Base-by-base conservation (phyloP, 2,329 filamentous ascomycete genomes). In the Harringtonia aguacate region DNA sequence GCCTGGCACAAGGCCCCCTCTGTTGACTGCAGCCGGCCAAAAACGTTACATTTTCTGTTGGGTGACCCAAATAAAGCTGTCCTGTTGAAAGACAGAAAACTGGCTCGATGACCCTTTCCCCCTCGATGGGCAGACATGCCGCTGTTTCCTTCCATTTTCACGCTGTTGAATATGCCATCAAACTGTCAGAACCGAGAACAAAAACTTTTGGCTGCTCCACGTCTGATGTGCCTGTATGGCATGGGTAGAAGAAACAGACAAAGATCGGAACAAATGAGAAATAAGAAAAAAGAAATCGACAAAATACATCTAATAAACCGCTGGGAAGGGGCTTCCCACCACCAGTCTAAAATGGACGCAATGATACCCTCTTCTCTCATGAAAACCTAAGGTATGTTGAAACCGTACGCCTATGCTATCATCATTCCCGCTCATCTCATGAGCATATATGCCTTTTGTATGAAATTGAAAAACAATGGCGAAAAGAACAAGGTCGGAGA, bases 371-470 rank as follows among this genome's bases (percentile, higher is more conserved):
- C 17, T 39, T 21, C 39, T 41, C 30, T 34, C 22, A 18, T 34
- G 15, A 35, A 49, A 50, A 43, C 38, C 40, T 36, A 39, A 49
- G 51, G 50, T 49, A 51, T 53, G 51, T 53, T 53, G 51, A 53
- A 53, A 53, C 51, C 51, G 51, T 53, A 52, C 51, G 51, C 51
- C 51, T 42, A 36, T 53, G 47, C 49, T 52, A 36, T 49, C 46
- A 44, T 46, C 46, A 46, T 45, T 41, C 22, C 45, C 41, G 28
- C 39, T 41, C 31, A 39, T 50, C n/a, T 45, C 40, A 44, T 48
- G 46, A 50, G 47, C 46, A 49, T 42, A 50, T 46, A 43, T 36
- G 18, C 36, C 37, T 36, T 31, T 29, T 39, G 28, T 39, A 20
- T 28, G 20, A 27, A 29, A 30, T 3, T 3, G 15, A 21, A 13